Percentiles rank a stretch among this genome's conserved stretches.
Evolutionary conservation across 768 basidiomycete species (phyloP).

Genomic region (Dentipellis sp.): DNA sequence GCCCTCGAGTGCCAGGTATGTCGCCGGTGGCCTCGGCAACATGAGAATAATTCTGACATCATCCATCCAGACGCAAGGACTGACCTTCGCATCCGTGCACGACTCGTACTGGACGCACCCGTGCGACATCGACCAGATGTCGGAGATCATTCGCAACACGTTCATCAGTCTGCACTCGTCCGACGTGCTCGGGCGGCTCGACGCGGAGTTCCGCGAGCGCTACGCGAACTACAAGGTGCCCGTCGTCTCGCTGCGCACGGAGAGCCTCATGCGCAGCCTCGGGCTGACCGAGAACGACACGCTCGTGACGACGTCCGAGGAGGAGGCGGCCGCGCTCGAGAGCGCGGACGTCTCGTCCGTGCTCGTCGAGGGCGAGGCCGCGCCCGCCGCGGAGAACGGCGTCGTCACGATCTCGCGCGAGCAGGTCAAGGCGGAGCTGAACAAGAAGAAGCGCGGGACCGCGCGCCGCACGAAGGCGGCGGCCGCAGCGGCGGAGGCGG

Average conservation of each 20-base stretch:
- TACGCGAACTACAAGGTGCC: slow-evolving; percentile 56
- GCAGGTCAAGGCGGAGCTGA: slow-evolving; percentile 15
- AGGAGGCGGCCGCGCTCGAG: slow-evolving; percentile 25
- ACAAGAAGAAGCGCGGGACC: neutral
- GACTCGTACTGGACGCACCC: slow-evolving; percentile 99
- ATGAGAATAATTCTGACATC: slow-evolving; percentile 1
- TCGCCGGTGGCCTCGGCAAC: slow-evolving; percentile 2
- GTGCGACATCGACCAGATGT: slow-evolving; percentile 79
- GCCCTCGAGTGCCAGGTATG: slow-evolving; percentile 81
- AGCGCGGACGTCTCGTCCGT: slow-evolving; percentile 13
- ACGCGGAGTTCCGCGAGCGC: slow-evolving; percentile 39
- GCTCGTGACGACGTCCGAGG: slow-evolving; percentile 15
- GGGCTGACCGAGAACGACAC: slow-evolving; percentile 26
- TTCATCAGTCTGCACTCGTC: slow-evolving; percentile 90
- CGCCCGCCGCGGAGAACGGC: neutral
- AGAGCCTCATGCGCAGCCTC: slow-evolving; percentile 14
- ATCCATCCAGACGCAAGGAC: slow-evolving; percentile 43
- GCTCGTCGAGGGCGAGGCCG: neutral
- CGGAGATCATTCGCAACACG: slow-evolving; percentile 79
- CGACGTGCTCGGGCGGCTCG: slow-evolving; percentile 67
- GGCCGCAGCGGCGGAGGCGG: neutral
- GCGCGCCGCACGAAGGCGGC: neutral
- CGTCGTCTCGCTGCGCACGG: slow-evolving; percentile 33
- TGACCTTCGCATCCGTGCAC: slow-evolving; percentile 94
- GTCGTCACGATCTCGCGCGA: slow-evolving; percentile 11